Base-by-base conservation (phyloP, 306 rosid species). In the Corylus heterophylla region DNA sequence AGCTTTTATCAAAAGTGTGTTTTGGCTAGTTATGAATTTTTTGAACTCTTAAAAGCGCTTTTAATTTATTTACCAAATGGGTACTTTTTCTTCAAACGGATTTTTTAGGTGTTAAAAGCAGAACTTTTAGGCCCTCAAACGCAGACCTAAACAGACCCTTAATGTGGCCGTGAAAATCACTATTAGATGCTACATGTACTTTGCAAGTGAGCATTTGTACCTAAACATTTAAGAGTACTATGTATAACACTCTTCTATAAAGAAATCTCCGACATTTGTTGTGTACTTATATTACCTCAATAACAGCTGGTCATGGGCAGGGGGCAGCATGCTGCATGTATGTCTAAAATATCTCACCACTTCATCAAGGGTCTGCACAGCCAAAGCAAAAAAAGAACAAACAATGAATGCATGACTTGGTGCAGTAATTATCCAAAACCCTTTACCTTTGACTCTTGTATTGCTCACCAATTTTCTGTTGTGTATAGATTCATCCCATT, bases 301-400 rank as follows among this genome's bases (percentile, higher is more conserved):
- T 54, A 90, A 78, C 76, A 94, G 90, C 76, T 87, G 84, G 72
- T 89, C 88, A 42, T 92, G 85, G 56, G 94, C 85, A 70, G 78
- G 88, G 77, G 89, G 80, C 63, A 90, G 82, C 88, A 73, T 85
- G 76, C 72, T 82, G 54, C 83, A 90, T n/a, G 88, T 83, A 56
- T 89, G 84, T 68, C 9, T 81, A 79, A 84, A 92, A 82, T 71
- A 80, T 83, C 80, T 84, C 73, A 92, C 70, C 35, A 87, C 80
- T 25, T 94, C 98, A 78, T 83, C 90, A 71, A 94, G 91, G 68
- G 92, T 92, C 97, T 94, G 88, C 74, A 78, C 61, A 86, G 58
- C 74, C 83, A 91, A 39, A 37, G 8, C 8, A 67, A n/a, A 56
- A 76, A 22, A 22, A 22, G 27, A 71, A 49, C 20, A 67, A 35